Base-by-base conservation (phyloP, 2,329 filamentous ascomycete species). In the Aspergillus ochraceus region DNA sequence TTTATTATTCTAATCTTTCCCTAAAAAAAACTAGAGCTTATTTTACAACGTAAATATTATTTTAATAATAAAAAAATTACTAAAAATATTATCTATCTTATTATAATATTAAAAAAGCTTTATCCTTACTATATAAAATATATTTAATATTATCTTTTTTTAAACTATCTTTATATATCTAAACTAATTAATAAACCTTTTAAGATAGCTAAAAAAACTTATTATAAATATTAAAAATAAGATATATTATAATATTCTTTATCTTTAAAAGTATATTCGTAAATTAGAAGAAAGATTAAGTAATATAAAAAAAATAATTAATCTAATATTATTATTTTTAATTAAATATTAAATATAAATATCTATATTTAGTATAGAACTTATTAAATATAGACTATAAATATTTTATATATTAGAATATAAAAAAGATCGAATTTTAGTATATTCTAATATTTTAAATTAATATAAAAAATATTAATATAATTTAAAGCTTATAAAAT, bases 381-480 rank as follows among this genome's bases (percentile, higher is more conserved):
- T 47, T 42, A 36, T 53, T 45, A 26, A 55, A 56, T 17, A 42
- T 30, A 14, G 29, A 36, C 4, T 60, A 39, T 46, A 66, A 56
- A n/a, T 30, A 17, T 45, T 62, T 66, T 20, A 54, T 59, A 45
- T 54, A 50, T 11, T 24, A 20, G 29, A 66, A 60, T 53, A 65
- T 66, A 19, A 64, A 36, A 55, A 61, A 66, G 10, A 45, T 66
- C 39, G 57, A 66, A 58, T 66, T 66, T 60, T 52, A 66, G 24
- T 55, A 49, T 11, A 57, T 65, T 49, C 45, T 45, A n/a, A 66
- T 58, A 59, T 66, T 59, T 54, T 64, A 52, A 3, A 64, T 62
- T 30, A 54, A 57, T 11, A 65, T 47, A 49, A 65, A 22, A 22
- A 4, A 56, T 29, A 59, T 62, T 56, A 50, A 49, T 49, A 51